phyloP scores from a whole-genome alignment of 805 yeast genomes.

The Torulaspora quercuum region DNA sequence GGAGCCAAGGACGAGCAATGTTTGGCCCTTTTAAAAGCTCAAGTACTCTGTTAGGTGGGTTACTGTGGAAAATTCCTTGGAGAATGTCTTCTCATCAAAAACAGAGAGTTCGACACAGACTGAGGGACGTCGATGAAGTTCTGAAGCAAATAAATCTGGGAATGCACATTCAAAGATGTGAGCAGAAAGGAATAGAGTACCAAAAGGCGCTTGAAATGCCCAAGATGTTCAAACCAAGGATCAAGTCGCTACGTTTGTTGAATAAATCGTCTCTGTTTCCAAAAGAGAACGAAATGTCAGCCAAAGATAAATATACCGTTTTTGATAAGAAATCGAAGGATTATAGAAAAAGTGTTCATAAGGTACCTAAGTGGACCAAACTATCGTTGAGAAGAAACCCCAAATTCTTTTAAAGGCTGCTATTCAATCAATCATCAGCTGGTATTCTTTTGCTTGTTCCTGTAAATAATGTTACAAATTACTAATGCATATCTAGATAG shows the following conservation, averaged over 20 bases:
- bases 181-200: constrained; percentile 22
- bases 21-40: constrained; percentile 35
- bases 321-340: constrained; percentile 69
- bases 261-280: constrained; percentile 53
- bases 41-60: constrained; percentile 31
- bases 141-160: constrained; percentile 45
- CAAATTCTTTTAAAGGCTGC: constrained; percentile 47
- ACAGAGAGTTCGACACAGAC: constrained; percentile 76
- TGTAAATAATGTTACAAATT: constrained; percentile 7
- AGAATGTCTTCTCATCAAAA: constrained; percentile 78
- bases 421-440: not conserved
- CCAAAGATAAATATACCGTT: constrained; percentile 83
- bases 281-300: constrained; percentile 72
- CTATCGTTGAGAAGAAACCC: constrained; percentile 78
- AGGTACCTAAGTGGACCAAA: constrained; percentile 91
- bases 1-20: constrained; percentile 17
- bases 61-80: constrained; percentile 65
- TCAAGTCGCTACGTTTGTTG: constrained; percentile 26
- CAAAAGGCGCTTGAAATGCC: constrained; percentile 20
- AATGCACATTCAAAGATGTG: constrained; percentile 28
- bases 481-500: constrained; percentile 1
- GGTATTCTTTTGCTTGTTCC: too few relatives aligned
- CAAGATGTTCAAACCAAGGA: constrained; percentile 29
- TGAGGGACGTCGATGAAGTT: constrained; percentile 76
- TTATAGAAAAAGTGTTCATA: constrained; percentile 85